Evolutionary conservation across 495 filamentous ascomycete species (phyloP).

Genomic region (Filosporella fistucella): DNA sequence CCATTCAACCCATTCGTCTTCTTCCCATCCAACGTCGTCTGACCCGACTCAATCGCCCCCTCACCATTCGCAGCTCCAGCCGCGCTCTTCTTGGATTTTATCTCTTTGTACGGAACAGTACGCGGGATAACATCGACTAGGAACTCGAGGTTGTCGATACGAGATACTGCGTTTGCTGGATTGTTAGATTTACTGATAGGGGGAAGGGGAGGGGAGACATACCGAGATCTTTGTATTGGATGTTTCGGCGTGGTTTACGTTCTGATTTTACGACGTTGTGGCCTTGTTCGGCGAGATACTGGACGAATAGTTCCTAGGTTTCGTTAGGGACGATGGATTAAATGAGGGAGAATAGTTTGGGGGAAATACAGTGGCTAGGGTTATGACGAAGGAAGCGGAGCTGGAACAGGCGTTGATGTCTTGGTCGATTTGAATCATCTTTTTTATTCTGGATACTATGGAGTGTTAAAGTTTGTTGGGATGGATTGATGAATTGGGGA

Average conservation of each 20-base stretch:
- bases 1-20: constrained; percentile 31
- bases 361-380: constrained; percentile 68
- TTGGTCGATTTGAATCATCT: constrained; percentile 83
- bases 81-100: constrained; percentile 56
- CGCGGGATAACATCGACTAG: constrained; percentile 86
- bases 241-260: constrained; percentile 83
- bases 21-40: constrained; percentile 45
- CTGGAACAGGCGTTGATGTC: constrained; percentile 82
- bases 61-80: constrained; percentile 18
- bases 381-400: constrained; percentile 92
- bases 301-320: constrained; percentile 87
- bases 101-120: constrained; percentile 73
- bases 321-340: not conserved
- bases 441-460: constrained; percentile 80
- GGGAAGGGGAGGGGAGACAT: constrained; percentile 10
- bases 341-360: not conserved
- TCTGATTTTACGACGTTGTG: constrained; percentile 87
- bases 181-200: not conserved
- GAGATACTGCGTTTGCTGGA: constrained; percentile 77
- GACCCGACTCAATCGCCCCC: constrained; percentile 40
- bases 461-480: constrained; percentile 1
- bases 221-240: constrained; percentile 96
- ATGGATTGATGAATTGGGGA: not conserved
- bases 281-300: constrained; percentile 79
- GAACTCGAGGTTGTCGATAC: constrained; percentile 92